Evolutionary conservation across 2,329 filamentous ascomycete genomes (phyloP), one percentile per base, ranked within the genome.

Genomic region (Botryotinia calthae): DNA sequence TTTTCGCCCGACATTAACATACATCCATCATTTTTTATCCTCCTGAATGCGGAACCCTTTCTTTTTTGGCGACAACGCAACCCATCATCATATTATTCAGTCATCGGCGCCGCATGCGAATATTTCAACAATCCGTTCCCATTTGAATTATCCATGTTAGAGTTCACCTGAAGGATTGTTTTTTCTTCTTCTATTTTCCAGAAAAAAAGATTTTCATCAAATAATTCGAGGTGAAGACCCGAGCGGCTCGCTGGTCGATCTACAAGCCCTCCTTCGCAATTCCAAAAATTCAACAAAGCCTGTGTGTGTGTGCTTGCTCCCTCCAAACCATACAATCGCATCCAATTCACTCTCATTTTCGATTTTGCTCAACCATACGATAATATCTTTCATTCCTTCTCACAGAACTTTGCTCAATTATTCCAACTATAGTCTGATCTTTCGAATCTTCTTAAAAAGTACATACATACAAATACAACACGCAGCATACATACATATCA

Each of bases 181-280:
- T 25, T 63, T 40, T n/a, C n/a, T n/a, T n/a, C n/a, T 66, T 54
- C 44, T 16, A 44, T 64, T 51, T 51, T n/a, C n/a, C 14, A 54
- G 25, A 54, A 34, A 62, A 64, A 63, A 71, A 63, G 34, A 64
- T 62, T 71, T 64, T 54, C 59, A 16, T 51, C 20, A 44, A 51
- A 31, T 71, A 64, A 71, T 71, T 70, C 51, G 68, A 42, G 51
- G 18, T 59, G 40, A 61, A 70, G 48, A 71, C 61, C 70, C 62
- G 54, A 67, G 70, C 64, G 70, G 70, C 70, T 72, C 70, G 70
- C 70, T 72, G 70, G 70, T 72, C 70, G 70, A 61, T 66, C 58
- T 42, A 56, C 54, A 72, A 46, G 68, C 44, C 31, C 34, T 67
- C 64, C 64, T 54, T n/a, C 31, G 4, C 22, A 37, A 51, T 70